A percentile compares a stretch with the other conserved stretches of the same genome.
phyloP scores from a whole-genome alignment of 768 basidiomycete species.

The Amanita muscaria region DNA sequence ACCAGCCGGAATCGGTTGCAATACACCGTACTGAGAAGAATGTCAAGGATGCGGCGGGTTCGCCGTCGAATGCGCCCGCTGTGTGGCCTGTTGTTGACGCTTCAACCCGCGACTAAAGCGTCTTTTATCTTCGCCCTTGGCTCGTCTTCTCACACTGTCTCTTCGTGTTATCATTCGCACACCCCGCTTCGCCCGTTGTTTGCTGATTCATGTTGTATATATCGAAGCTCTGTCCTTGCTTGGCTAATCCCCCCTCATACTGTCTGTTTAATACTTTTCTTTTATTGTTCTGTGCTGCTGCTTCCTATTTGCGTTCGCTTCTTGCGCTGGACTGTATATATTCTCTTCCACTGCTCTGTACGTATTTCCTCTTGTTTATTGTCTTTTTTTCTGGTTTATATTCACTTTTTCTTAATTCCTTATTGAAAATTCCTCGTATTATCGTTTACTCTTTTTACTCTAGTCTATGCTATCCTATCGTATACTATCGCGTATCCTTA shows the following conservation, averaged over 20 bases:
- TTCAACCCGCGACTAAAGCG: conserved; percentile 17
- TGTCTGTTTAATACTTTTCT: no score
- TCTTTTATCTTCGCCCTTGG: neutral
- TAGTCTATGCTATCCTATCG: neutral
- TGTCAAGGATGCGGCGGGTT: conserved; percentile 4
- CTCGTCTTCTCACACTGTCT: neutral
- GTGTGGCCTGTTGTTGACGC: conserved; percentile 26
- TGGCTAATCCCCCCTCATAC: no score
- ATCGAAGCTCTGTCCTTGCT: no score
- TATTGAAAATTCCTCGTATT: neutral
- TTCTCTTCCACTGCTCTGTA: no score
- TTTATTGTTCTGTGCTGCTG: no score
- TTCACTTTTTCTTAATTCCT: neutral
- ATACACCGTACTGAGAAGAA: conserved; percentile 9
- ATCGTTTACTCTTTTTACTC: neutral
- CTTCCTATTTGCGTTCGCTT: no score
- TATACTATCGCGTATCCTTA: no score
- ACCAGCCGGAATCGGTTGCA: conserved; percentile 6
- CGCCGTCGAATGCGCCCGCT: conserved; percentile 9
- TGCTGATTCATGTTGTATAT: neutral
- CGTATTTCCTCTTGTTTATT: neutral
- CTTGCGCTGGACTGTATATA: no score
- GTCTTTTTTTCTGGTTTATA: neutral
- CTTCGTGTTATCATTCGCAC: no score
- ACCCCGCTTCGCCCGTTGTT: neutral